Evolutionary conservation across 1,139 yeast genomes (phyloP), one percentile per base, ranked within the genome.

Genomic region (Pichia norvegensis): DNA sequence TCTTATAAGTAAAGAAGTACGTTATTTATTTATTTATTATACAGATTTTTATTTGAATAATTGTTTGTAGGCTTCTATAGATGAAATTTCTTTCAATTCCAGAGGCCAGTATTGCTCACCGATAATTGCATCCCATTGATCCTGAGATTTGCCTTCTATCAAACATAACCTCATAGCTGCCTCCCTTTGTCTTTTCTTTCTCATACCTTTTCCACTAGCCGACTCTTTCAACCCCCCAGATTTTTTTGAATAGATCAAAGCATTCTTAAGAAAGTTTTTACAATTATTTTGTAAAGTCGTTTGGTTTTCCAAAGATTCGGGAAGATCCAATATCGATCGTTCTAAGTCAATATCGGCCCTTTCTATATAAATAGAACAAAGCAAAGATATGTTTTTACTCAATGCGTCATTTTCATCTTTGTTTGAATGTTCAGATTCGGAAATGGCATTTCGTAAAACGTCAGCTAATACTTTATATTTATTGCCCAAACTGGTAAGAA

Each of bases 341-440:
- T 75, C 79, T n/a, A 74, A 55, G 45, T 75, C 81, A 6, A 75
- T 66, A 56, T 77, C 81, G 1, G 78, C 70, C 45, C 81, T 61
- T 36, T 74, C 78, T 23, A 76, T 70, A 36, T 69, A 57, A 0
- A 76, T 61, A 5, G 70, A 67, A 51, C 76, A 64, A 2, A 74
- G 52, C 48, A 71, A 73, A 9, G 70, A 63, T 11, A 73, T 50
- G 17, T 47, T 43, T 7, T 43, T 31, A 38, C 60, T 64, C 22
- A 70, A 51, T 0, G 63, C 52, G 1, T 76, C 76, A 33, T 41
- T 68, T 50, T 19, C 66, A 66, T 37, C 62, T 56, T 44, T 52
- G 49, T 60, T 61, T 1, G 40, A 45, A 9, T 42, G 45, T 40
- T 55, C 55, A 6, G 55, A 42, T 11, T 61, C 47, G 19, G 57